These are phyloP conservation scores for Bombardia bombarda DNA, from an alignment of 495 filamentous ascomycete species.

Conservation along the genomic window DNA sequence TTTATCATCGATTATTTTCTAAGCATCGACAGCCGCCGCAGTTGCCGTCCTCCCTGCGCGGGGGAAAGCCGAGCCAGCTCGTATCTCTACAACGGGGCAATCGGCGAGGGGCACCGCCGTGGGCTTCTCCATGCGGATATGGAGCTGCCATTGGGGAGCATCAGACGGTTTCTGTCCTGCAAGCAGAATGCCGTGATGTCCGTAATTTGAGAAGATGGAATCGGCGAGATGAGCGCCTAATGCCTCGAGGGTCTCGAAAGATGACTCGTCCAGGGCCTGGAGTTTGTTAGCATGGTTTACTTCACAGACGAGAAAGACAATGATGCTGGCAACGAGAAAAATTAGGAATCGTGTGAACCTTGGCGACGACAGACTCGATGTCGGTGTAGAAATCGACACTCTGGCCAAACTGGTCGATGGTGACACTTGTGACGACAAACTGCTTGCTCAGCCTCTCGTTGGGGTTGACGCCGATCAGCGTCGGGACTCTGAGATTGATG, in stretches of 20 bases:
- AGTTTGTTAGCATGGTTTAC: conserved; percentile 7
- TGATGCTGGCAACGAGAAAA: too few relatives aligned
- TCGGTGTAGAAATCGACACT: conserved; percentile 35
- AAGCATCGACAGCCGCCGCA: too few relatives aligned
- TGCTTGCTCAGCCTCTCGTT: conserved; percentile 53
- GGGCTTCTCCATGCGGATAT: conserved; percentile 49
- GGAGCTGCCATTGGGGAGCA: conserved; percentile 30
- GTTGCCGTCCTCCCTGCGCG: background rate
- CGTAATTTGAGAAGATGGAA: conserved; percentile 19
- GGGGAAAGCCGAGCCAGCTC: conserved; percentile 13
- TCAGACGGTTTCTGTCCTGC: too few relatives aligned
- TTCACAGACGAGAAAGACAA: background rate
- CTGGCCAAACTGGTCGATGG: conserved; percentile 37
- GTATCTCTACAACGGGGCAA: conserved; percentile 45
- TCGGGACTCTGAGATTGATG: conserved; percentile 44
- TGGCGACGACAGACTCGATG: conserved; percentile 41
- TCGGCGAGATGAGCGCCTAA: conserved; percentile 41
- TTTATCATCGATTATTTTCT: too few relatives aligned
- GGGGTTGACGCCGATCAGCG: conserved; percentile 51
- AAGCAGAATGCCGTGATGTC: background rate
- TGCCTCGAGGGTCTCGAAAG: conserved; percentile 57
- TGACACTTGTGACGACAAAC: conserved; percentile 45
- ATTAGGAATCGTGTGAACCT: too few relatives aligned
- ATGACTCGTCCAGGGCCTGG: conserved; percentile 47
- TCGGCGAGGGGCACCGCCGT: conserved; percentile 51